A percentile compares a stretch with the other conserved stretches of the same genome.
Evolutionary conservation across 352 stramenopile species (phyloP).

Genomic region (Phytophthora megakarya): DNA sequence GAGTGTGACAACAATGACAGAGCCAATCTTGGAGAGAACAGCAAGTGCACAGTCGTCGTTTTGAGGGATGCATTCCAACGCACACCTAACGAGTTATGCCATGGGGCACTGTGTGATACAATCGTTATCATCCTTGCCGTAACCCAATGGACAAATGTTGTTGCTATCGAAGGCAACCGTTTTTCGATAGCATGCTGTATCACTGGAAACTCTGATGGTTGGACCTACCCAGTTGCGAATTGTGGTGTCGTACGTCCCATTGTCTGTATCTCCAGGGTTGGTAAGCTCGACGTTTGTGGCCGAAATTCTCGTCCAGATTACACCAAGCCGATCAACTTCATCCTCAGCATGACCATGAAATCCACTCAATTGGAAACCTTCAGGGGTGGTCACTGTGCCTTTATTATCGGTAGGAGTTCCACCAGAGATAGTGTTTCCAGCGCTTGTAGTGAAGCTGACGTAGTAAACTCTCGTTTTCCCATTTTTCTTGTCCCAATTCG

Average conservation of each 20-base stretch:
- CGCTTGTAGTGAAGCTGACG: constrained; percentile 27
- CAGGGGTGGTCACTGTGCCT: constrained; percentile 14
- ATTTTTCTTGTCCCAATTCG: constrained; percentile 32
- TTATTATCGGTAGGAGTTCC: constrained; percentile 27
- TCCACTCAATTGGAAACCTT: constrained; percentile 26
- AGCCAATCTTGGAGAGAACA: constrained; percentile 32
- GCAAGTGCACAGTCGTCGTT: constrained; percentile 34
- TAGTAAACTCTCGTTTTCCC: constrained; percentile 32
- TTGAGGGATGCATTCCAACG: constrained; percentile 51
- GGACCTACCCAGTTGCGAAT: constrained; percentile 34
- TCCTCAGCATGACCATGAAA: constrained; percentile 30
- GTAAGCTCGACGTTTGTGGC: constrained; percentile 3
- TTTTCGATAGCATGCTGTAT: constrained; percentile 33
- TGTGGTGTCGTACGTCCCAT: constrained; percentile 11
- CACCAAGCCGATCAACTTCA: constrained; percentile 34
- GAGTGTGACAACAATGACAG: constrained; percentile 27
- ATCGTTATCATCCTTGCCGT: constrained; percentile 23
- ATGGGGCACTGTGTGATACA: constrained; percentile 41
- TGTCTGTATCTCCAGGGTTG: not conserved
- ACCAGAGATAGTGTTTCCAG: constrained; percentile 28
- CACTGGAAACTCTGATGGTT: constrained; percentile 23
- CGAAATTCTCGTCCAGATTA: constrained; percentile 35
- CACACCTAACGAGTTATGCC: constrained; percentile 38
- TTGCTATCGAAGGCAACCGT: constrained; percentile 27
- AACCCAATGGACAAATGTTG: constrained; percentile 34